These are phyloP conservation scores for Rhizopus stolonifer DNA, from an alignment of 371 early-diverging fungal genomes.

Conservation along the genomic window DNA sequence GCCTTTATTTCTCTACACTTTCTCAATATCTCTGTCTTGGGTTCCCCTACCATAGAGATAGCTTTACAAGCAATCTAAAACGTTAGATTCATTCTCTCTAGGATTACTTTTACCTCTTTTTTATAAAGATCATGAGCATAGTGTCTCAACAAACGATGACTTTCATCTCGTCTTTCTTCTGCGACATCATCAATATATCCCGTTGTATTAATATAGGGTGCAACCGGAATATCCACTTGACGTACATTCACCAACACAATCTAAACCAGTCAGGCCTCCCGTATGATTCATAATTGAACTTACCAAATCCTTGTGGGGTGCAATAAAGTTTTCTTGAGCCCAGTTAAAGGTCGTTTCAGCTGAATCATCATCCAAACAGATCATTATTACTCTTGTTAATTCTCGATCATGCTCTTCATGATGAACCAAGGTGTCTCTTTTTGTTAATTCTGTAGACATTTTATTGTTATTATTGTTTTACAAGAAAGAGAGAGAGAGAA, in stretches of 20 bases:
- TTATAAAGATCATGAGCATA: constrained; percentile 33
- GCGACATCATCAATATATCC: constrained; percentile 38
- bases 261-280: constrained; percentile 5
- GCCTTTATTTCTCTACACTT: constrained; percentile 54
- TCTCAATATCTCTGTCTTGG: constrained; percentile 54
- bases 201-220: constrained; percentile 40
- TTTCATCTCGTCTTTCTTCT: constrained; percentile 40
- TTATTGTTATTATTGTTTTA: neutral
- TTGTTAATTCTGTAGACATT: constrained; percentile 2
- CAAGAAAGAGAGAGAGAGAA: neutral
- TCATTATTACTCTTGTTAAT: constrained; percentile 33
- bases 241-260: constrained; percentile 42
- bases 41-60: constrained; percentile 60
- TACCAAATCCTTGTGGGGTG: constrained; percentile 40
- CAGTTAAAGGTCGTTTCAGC: constrained; percentile 44
- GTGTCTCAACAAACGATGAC: constrained; percentile 35
- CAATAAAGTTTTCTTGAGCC: constrained; percentile 50
- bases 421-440: constrained; percentile 15
- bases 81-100: neutral
- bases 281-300: neutral
- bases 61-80: constrained; percentile 55
- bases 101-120: constrained; percentile 22
- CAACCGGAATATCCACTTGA: constrained; percentile 35
- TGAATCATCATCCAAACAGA: constrained; percentile 40
- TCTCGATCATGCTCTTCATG: constrained; percentile 8